phyloP scores from a whole-genome alignment of 2,329 filamentous ascomycete species.

The Paramyrothecium sp. region DNA sequence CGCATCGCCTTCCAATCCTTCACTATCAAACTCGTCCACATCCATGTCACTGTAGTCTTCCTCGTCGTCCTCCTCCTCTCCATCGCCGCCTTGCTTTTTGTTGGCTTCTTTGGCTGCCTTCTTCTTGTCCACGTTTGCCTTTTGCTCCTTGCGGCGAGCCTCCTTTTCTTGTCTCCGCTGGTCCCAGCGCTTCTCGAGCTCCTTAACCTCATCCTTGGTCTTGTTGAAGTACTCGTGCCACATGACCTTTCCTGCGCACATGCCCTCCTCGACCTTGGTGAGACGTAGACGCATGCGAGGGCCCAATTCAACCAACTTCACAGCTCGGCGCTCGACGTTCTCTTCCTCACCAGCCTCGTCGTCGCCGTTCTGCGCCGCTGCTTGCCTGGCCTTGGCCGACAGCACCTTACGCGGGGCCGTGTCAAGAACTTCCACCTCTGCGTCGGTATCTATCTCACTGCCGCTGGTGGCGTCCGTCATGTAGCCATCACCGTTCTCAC shows the following conservation, averaged over 20 bases:
- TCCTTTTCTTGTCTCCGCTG: constrained; percentile 78
- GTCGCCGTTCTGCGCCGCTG: constrained; percentile 34
- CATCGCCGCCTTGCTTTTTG: constrained; percentile 32
- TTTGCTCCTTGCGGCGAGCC: constrained; percentile 76
- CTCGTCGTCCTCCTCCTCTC: constrained; percentile 39
- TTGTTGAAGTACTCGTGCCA: constrained; percentile 97
- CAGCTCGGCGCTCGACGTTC: constrained; percentile 77
- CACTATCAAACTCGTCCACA: constrained; percentile 50
- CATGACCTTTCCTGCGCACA: constrained; percentile 88
- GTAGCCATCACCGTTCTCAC: constrained; percentile 73
- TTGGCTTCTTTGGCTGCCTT: constrained; percentile 46
- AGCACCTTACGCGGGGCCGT: constrained; percentile 62
- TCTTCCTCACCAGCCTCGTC: constrained; percentile 48
- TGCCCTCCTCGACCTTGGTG: constrained; percentile 93
- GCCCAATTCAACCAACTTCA: constrained; percentile 90
- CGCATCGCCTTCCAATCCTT: constrained; percentile 47
- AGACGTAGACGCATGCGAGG: constrained; percentile 85
- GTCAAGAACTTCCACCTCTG: constrained; percentile 84
- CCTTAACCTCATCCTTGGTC: constrained; percentile 71
- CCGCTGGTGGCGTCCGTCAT: constrained; percentile 83
- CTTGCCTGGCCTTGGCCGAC: constrained; percentile 47
- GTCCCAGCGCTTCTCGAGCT: constrained; percentile 82
- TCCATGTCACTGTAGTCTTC: constrained; percentile 44
- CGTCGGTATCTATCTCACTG: constrained; percentile 90
- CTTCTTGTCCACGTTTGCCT: constrained; percentile 88